Evolutionary conservation across 495 filamentous ascomycete species (phyloP).

Genomic region (Arthonia radiata): DNA sequence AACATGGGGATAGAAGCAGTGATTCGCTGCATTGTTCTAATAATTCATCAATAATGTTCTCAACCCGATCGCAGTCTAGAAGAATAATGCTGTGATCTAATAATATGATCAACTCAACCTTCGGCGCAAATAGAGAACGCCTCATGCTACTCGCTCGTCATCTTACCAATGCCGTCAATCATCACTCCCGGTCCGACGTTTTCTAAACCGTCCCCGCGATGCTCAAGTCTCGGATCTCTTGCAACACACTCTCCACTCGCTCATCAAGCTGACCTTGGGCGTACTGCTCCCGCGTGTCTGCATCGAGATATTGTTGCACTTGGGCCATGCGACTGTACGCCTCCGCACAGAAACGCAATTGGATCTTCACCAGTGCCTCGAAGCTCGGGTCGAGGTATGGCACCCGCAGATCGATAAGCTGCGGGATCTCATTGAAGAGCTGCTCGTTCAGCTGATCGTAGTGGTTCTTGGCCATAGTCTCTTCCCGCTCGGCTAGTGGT

Average conservation of each 20-base stretch:
- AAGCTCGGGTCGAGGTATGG: constrained; percentile 93
- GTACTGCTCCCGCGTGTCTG: constrained; percentile 91
- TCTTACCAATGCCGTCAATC: too few species aligned
- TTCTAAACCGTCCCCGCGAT: constrained; percentile 54
- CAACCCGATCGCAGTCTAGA: too few species aligned
- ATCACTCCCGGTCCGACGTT: too few species aligned
- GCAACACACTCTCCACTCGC: constrained; percentile 81
- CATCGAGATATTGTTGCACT: constrained; percentile 94
- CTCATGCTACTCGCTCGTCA: too few species aligned
- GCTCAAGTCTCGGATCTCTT: constrained; percentile 90
- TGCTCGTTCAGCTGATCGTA: constrained; percentile 96
- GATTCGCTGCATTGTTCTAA: too few species aligned
- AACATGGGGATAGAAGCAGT: too few species aligned
- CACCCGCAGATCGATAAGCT: constrained; percentile 88
- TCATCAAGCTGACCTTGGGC: constrained; percentile 79
- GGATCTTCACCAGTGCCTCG: constrained; percentile 95
- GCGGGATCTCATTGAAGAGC: constrained; percentile 76
- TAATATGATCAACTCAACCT: too few species aligned
- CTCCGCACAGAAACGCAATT: constrained; percentile 90
- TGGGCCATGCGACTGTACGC: constrained; percentile 94
- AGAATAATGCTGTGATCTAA: too few species aligned
- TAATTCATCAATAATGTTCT: too few species aligned
- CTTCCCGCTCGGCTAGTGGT: constrained; percentile 78
- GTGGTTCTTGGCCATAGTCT: constrained; percentile 72
- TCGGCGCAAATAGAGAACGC: too few species aligned